These are phyloP conservation scores for Cercospora beticola DNA, from an alignment of 2,329 filamentous ascomycete species.

Conservation along the genomic window DNA sequence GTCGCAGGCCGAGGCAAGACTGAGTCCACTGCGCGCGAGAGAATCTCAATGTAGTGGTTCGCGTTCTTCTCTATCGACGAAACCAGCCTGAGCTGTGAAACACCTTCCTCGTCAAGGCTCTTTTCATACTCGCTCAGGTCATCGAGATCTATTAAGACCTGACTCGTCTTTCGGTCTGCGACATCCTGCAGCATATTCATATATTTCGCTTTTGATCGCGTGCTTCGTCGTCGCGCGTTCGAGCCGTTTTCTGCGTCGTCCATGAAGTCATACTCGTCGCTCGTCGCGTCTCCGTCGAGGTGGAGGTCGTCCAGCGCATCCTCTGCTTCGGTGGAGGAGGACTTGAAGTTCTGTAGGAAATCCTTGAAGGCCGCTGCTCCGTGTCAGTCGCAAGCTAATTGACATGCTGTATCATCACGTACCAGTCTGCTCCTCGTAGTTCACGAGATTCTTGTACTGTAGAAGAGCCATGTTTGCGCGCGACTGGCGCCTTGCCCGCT, in stretches of 20 bases:
- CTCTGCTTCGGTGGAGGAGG: conserved; percentile 67
- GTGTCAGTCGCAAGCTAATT: conserved; percentile 36
- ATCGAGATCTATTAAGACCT: conserved; percentile 85
- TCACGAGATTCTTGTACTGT: conserved; percentile 73
- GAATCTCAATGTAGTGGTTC: conserved; percentile 89
- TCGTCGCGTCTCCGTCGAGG: conserved; percentile 81
- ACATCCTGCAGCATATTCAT: conserved; percentile 82
- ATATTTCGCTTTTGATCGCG: conserved; percentile 73
- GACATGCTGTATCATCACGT: conserved; percentile 25
- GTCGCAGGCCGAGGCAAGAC: conserved; percentile 75
- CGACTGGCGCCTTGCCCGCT: not conserved
- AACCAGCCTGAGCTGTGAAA: conserved; percentile 64
- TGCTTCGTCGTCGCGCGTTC: conserved; percentile 37
- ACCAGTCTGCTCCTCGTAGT: conserved; percentile 87
- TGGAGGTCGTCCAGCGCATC: conserved; percentile 81
- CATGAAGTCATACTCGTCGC: conserved; percentile 92
- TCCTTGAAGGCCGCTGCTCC: conserved; percentile 73
- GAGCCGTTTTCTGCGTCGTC: conserved; percentile 62
- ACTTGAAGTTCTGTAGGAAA: conserved; percentile 88
- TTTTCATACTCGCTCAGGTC: conserved; percentile 83
- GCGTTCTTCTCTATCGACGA: conserved; percentile 87
- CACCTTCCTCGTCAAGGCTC: conserved; percentile 57
- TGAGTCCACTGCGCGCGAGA: conserved; percentile 84
- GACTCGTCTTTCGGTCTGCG: conserved; percentile 72
- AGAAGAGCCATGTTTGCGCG: conserved; percentile 73